Evolutionary conservation across 2,329 filamentous ascomycete species (phyloP).

Genomic region (Neospermospora avenae): DNA sequence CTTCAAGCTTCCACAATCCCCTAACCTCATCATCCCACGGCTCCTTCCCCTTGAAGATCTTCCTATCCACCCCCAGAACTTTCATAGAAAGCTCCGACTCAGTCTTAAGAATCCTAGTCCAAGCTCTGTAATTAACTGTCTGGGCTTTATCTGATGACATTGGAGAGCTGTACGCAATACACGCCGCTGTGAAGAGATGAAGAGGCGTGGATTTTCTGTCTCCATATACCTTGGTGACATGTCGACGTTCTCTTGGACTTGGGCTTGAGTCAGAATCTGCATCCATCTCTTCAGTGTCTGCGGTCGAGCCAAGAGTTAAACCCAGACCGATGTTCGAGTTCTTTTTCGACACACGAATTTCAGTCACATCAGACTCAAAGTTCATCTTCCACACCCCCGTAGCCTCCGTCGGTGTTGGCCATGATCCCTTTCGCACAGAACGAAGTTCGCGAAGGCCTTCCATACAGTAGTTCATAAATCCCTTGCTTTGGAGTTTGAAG

Average conservation of each 20-base stretch:
- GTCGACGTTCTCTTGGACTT: neutral
- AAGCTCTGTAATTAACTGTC: neutral
- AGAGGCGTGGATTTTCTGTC: neutral
- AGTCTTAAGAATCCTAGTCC: neutral
- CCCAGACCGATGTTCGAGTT: neutral
- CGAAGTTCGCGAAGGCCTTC: neutral
- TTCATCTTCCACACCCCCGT: neutral
- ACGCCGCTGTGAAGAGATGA: neutral
- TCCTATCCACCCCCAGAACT: neutral
- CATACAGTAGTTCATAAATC: slow-evolving; percentile 1
- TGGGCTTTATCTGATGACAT: neutral
- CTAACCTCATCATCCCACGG: neutral
- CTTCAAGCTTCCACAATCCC: neutral
- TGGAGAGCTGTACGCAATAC: neutral
- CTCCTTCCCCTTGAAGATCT: neutral
- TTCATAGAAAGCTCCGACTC: neutral
- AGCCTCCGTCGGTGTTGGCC: neutral
- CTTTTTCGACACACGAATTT: too few species aligned
- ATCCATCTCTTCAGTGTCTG: neutral
- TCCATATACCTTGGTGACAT: neutral
- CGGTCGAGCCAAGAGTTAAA: neutral
- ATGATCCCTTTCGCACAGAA: neutral
- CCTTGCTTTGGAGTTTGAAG: neutral
- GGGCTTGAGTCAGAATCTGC: neutral
- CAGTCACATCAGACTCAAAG: neutral